Percentiles rank a stretch among this genome's conserved stretches.
Evolutionary conservation across 2,329 filamentous ascomycete species (phyloP).

Genomic region (Chrysoporthe deuterocubensis): DNA sequence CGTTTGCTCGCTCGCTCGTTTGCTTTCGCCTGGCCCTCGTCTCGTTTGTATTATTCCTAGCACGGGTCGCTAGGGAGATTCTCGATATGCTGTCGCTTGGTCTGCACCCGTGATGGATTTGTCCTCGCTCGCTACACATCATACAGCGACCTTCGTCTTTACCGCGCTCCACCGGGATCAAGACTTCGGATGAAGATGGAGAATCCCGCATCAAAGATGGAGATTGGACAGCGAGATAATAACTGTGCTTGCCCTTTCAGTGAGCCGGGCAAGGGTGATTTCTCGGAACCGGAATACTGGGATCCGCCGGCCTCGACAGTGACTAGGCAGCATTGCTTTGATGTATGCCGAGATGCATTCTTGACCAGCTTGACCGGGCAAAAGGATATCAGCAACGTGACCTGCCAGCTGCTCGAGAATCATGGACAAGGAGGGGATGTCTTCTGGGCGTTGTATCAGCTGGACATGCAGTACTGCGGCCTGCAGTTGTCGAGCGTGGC

Average conservation of each 20-base stretch:
- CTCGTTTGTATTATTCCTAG: background rate
- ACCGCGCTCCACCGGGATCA: background rate
- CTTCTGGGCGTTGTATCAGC: slow-evolving; percentile 55
- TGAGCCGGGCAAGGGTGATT: slow-evolving; percentile 7
- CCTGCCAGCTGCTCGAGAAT: slow-evolving; percentile 20
- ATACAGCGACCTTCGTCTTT: slow-evolving; percentile 5
- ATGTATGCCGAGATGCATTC: slow-evolving; percentile 15
- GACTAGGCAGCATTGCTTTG: slow-evolving; percentile 16
- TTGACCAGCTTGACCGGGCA: slow-evolving; percentile 16
- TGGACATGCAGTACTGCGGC: slow-evolving; percentile 55
- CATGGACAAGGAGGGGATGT: slow-evolving; percentile 10
- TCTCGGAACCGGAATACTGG: slow-evolving; percentile 3
- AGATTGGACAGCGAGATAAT: slow-evolving; percentile 10
- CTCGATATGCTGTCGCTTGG: slow-evolving; percentile 9
- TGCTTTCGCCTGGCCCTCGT: background rate
- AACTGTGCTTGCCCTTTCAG: slow-evolving; percentile 26
- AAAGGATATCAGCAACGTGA: slow-evolving; percentile 7
- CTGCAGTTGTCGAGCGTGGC: slow-evolving; percentile 39
- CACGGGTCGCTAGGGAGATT: slow-evolving; percentile 8
- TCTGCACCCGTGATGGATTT: slow-evolving; percentile 20
- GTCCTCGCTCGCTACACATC: slow-evolving; percentile 12
- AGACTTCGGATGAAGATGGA: background rate
- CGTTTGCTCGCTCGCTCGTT: slow-evolving; percentile 17
- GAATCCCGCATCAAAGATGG: slow-evolving; percentile 1
- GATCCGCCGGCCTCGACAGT: slow-evolving; percentile 2